These are phyloP conservation scores for Raphanus sativus DNA, from an alignment of 345 rosid genomes.

Conservation along the genomic window DNA sequence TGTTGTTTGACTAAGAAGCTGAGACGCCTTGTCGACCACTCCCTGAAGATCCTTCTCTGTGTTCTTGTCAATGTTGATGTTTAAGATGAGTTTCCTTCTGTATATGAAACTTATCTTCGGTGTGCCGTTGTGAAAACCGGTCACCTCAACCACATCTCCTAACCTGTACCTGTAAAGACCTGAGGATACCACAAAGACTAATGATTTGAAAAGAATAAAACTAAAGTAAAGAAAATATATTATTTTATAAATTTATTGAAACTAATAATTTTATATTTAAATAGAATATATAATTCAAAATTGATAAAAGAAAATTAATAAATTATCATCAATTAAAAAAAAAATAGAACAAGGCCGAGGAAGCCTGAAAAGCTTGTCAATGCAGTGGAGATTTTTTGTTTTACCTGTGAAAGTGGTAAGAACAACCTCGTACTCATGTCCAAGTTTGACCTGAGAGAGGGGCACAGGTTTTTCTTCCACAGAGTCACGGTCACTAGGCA, in stretches of 20 bases:
- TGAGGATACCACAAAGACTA: background rate
- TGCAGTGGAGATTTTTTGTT: background rate
- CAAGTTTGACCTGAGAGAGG: constrained; percentile 67
- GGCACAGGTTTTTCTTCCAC: constrained; percentile 80
- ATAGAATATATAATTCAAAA: too few species aligned
- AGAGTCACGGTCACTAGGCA: constrained; percentile 45
- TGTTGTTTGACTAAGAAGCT: constrained; percentile 46
- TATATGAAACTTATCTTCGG: constrained; percentile 88
- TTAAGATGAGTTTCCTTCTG: constrained; percentile 77
- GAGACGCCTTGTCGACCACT: constrained; percentile 68
- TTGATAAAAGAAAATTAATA: too few species aligned
- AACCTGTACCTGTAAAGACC: constrained; percentile 79
- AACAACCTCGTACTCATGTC: constrained; percentile 80
- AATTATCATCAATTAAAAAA: too few species aligned
- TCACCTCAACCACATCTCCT: constrained; percentile 91
- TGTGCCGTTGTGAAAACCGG: constrained; percentile 68
- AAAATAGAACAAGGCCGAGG: background rate
- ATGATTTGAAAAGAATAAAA: too few species aligned
- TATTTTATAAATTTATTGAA: too few species aligned
- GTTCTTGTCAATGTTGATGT: constrained; percentile 91
- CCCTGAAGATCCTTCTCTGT: constrained; percentile 88
- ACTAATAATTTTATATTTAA: too few species aligned
- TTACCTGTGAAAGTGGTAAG: constrained; percentile 96
- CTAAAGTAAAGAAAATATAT: too few species aligned
- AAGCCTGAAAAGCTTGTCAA: background rate